Conservation (phyloP, 768 basidiomycete genomes). For the Auriscalpium microsporum region DNA sequence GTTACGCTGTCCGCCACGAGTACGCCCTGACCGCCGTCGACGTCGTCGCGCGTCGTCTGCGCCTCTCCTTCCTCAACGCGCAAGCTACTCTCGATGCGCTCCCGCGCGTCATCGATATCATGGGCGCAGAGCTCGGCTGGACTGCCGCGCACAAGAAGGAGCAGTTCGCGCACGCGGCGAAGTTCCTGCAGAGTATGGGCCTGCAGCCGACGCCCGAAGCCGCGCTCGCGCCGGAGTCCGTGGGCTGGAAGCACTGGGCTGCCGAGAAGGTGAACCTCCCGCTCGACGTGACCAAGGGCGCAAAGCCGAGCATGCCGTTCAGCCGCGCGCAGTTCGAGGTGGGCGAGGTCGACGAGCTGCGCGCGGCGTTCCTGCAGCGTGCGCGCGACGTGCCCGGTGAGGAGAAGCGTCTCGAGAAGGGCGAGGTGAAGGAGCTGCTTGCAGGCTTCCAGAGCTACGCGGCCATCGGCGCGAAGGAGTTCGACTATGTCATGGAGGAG, state of each 20-base stretch:
- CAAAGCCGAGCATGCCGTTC: conserved; percentile 22
- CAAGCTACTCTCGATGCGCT: conserved; percentile 78
- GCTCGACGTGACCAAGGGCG: conserved; percentile 18
- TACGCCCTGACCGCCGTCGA: conserved; percentile 91
- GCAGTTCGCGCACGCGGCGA: conserved; percentile 52
- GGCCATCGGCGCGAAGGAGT: conserved; percentile 50
- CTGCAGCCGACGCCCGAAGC: conserved; percentile 35
- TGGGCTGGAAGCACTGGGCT: conserved; percentile 3
- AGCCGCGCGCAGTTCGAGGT: conserved; percentile 47
- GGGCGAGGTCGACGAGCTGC: conserved; percentile 38
- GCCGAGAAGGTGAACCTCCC: conserved; percentile 1
- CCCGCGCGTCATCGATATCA: conserved; percentile 84
- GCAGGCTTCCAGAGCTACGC: conserved; percentile 41
- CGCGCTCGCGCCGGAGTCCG: neutral
- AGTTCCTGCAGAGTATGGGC: conserved; percentile 82
- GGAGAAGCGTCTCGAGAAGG: conserved; percentile 30
- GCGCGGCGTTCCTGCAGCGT: conserved; percentile 25
- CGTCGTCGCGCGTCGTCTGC: conserved; percentile 85
- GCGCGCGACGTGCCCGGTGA: conserved; percentile 20
- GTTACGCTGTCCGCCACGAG: conserved; percentile 82
- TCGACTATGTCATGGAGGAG: conserved; percentile 67
- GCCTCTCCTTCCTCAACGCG: conserved; percentile 91
- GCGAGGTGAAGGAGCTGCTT: conserved; percentile 26
- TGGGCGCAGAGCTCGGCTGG: conserved; percentile 84
- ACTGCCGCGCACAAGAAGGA: conserved; percentile 41